phyloP scores from a whole-genome alignment of 1,284 basidiomycete species.

The Tilletiopsis washingtonensis region DNA sequence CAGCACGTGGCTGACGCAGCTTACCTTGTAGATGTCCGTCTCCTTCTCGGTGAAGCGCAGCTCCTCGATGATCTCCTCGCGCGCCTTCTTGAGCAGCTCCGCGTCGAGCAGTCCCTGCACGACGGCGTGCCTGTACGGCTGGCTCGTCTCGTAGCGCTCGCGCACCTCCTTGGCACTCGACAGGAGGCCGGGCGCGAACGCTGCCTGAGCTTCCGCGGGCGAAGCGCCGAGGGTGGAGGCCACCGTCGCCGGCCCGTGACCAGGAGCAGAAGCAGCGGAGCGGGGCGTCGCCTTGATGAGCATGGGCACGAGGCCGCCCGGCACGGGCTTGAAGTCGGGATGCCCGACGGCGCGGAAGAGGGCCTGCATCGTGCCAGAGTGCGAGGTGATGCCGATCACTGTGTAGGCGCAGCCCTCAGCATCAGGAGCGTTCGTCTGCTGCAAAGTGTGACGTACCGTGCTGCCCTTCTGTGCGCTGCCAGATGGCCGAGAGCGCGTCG shows the following conservation, averaged over 20 bases:
- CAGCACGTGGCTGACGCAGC: too few relatives aligned
- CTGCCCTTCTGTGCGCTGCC: background rate
- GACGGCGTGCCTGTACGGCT: slow-evolving; percentile 75
- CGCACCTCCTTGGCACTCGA: slow-evolving; percentile 15
- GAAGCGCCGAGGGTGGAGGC: slow-evolving; percentile 2
- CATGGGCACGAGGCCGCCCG: slow-evolving; percentile 1
- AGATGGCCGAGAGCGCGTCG: slow-evolving; percentile 8
- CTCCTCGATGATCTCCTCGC: slow-evolving; percentile 70
- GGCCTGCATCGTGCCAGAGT: slow-evolving; percentile 9
- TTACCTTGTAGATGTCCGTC: slow-evolving; percentile 99
- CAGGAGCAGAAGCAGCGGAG: too few relatives aligned
- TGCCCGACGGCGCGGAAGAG: slow-evolving; percentile 7
- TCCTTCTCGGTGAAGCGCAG: slow-evolving; percentile 92
- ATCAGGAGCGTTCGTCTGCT: background rate
- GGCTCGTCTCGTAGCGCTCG: slow-evolving; percentile 25
- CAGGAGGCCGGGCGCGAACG: slow-evolving; percentile 27
- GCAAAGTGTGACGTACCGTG: background rate
- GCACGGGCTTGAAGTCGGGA: slow-evolving; percentile 7
- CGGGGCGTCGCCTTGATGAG: background rate
- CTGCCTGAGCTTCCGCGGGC: slow-evolving; percentile 11
- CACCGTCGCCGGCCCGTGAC: background rate
- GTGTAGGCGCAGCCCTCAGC: background rate
- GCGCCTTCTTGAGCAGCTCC: slow-evolving; percentile 66
- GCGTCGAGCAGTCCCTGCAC: slow-evolving; percentile 78
- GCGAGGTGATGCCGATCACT: slow-evolving; percentile 12